Evolutionary conservation across 1,284 basidiomycete species (phyloP), one percentile per base, ranked within the genome.

Genomic region (Mrakiaceae sp.): DNA sequence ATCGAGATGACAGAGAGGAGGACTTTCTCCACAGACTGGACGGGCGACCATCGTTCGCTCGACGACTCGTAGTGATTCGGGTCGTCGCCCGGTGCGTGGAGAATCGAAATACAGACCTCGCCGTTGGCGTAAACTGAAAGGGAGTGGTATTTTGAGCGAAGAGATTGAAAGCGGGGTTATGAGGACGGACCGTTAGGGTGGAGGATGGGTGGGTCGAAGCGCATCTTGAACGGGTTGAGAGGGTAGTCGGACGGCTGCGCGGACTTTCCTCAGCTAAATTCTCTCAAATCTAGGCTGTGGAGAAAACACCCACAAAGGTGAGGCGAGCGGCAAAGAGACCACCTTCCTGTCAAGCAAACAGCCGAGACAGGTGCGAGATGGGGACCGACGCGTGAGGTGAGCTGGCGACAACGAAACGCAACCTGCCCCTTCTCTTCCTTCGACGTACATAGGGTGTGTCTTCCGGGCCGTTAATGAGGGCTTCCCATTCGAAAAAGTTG

Each of bases 401-500:
- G 40, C 11, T 27, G n/a, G 43, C 44, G 2, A 49, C 16, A 46
- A 40, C 14, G 53, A 54, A 16, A 12, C 12, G 9, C 4, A 39
- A 27, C 5, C 8, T 14, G 54, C 44, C 2, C 39, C 16, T 27
- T 27, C 27, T 27, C 27, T 27, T 27, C 27, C 6, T 42, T 44
- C 16, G 10, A 78, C 86, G 76, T 75, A 91, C 88, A 75, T 96
- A 99, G 0, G 96, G 96, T 54, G 96, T 98, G 69, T 93, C 96
- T 73, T 95, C 92, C 11, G 95, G 96, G 1, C 96, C 96, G 71
- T 86, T 87, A 67, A 99, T 94, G 70, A 98, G 81, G 14, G 94
- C 94, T 77, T 98, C 96, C 96, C 96, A 99, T 69, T 87, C 88
- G 75, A 98, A 91, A 80, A 98, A 94, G 79, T 98, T 92, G 69